Evolutionary conservation across 2,329 filamentous ascomycete genomes (phyloP), one percentile per base, ranked within the genome.

Genomic region (Colletotrichum sp.): DNA sequence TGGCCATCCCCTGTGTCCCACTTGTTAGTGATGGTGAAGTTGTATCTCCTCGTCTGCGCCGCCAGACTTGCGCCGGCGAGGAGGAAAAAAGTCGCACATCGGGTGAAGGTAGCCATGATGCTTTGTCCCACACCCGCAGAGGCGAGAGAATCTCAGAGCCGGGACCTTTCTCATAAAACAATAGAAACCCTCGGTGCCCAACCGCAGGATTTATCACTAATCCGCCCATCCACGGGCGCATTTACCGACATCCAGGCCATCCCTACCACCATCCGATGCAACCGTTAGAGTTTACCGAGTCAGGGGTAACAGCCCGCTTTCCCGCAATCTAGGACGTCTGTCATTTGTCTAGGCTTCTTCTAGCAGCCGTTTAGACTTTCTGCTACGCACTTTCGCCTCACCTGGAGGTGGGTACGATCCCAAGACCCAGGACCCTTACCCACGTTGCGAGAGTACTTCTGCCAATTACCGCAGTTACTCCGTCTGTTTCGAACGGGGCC

Each of bases 11-110:
- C 72, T 8, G 30, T 26, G 26, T 65, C 48, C 72, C 72, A 75
- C 36, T 72, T 44, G 63, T 72, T 75, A 9, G 72, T 75, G 24
- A 75, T 75, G 7, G 72, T 75, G 16, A 75, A 75, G 30, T 72
- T 75, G 16, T 68, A 75, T 60, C 68, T 65, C 24, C 68, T 75
- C 30, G 68, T 75, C 9, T 68, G 68, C 15, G 72, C 72, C 15
- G 72, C 63, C n/a, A 72, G 62, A 16, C 62, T 67, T 26, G 52
- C 52, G 15, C 63, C n/a, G 30, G 72, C 69, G 63, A 72, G 63
- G 10, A 75, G 63, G 8, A 44, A 30, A 10, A 72, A 24, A 10
- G 57, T 48, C n/a, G 55, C 63, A 36, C 55, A 68, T 28, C 32
- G 55, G 26, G 13, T 26, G 10, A 68, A n/a, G 26, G 55, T 16